Base-by-base conservation (phyloP, 2,329 filamentous ascomycete species). In the Fusarium sp. region DNA sequence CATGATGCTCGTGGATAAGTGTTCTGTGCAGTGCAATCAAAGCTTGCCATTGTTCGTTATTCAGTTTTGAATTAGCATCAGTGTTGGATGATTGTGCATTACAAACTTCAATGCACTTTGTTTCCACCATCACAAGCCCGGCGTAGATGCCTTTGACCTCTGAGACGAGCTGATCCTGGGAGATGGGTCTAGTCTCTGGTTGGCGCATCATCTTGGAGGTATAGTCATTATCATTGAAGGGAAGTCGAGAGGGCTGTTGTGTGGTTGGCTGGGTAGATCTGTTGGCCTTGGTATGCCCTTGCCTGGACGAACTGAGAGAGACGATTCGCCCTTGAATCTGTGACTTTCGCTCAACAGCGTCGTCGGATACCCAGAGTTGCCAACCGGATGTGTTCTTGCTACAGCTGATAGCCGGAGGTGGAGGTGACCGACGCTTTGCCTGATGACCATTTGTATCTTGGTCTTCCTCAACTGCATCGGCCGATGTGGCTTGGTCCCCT, bases 81-180 rank as follows among this genome's bases (percentile, higher is more conserved):
- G n/a, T n/a, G n/a, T n/a, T n/a, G n/a, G n/a, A n/a, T n/a, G n/a
- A n/a, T n/a, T n/a, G n/a, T n/a, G n/a, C n/a, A n/a, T n/a, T n/a
- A n/a, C n/a, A n/a, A n/a, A n/a, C n/a, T n/a, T n/a, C n/a, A n/a
- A n/a, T n/a, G n/a, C n/a, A n/a, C n/a, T n/a, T n/a, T n/a, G n/a
- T n/a, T n/a, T n/a, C n/a, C n/a, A n/a, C n/a, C n/a, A n/a, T n/a
- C n/a, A n/a, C n/a, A n/a, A n/a, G n/a, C n/a, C n/a, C n/a, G n/a
- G n/a, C n/a, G n/a, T n/a, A n/a, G n/a, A n/a, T n/a, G n/a, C n/a
- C n/a, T n/a, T n/a, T n/a, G n/a, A n/a, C n/a, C n/a, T n/a, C n/a
- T n/a, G n/a, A n/a, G n/a, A n/a, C n/a, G n/a, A n/a, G n/a, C n/a
- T 97, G 92, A 2, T 94, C 91, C 64, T 93, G 90, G 0, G 90